phyloP scores from a whole-genome alignment of 805 yeast species.

The Candida wancherniae region DNA sequence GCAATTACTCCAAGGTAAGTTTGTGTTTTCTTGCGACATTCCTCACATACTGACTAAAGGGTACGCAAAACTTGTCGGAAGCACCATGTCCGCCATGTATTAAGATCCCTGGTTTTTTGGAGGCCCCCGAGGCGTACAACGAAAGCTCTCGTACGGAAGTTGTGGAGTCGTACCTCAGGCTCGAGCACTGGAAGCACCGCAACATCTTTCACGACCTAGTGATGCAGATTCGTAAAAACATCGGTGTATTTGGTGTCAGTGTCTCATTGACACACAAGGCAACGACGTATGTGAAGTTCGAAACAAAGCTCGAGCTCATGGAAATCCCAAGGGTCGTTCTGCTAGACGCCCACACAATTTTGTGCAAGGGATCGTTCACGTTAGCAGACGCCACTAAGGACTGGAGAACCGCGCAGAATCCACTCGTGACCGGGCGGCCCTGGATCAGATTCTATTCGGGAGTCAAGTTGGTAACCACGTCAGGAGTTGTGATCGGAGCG shows the following conservation, averaged over 20 bases:
- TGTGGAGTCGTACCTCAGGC: conserved; percentile 36
- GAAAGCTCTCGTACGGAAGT: conserved; percentile 44
- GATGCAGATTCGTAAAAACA: conserved; percentile 34
- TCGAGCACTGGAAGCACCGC: conserved; percentile 48
- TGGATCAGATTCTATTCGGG: conserved; percentile 59
- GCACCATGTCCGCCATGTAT: conserved; percentile 56
- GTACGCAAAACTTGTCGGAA: conserved; percentile 51
- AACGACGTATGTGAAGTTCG: conserved; percentile 47
- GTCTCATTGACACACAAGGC: conserved; percentile 53
- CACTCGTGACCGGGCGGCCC: conserved; percentile 61
- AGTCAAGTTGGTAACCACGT: conserved; percentile 46
- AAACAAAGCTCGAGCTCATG: conserved; percentile 43
- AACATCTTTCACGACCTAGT: conserved; percentile 36
- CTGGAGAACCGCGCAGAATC: conserved; percentile 64
- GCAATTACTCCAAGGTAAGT: conserved; percentile 44
- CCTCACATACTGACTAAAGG: conserved; percentile 23
- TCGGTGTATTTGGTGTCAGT: conserved; percentile 48
- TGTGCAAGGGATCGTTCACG: conserved; percentile 52
- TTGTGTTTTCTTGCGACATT: background rate
- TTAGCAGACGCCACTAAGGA: conserved; percentile 58
- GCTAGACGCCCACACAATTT: conserved; percentile 63
- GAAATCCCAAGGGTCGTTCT: conserved; percentile 53
- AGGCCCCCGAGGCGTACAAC: conserved; percentile 55
- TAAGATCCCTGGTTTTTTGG: conserved; percentile 40
- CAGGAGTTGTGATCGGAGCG: conserved; percentile 49